These are phyloP conservation scores for Didymella lethalis DNA, from an alignment of 2,329 filamentous ascomycete species.

Conservation along the genomic window DNA sequence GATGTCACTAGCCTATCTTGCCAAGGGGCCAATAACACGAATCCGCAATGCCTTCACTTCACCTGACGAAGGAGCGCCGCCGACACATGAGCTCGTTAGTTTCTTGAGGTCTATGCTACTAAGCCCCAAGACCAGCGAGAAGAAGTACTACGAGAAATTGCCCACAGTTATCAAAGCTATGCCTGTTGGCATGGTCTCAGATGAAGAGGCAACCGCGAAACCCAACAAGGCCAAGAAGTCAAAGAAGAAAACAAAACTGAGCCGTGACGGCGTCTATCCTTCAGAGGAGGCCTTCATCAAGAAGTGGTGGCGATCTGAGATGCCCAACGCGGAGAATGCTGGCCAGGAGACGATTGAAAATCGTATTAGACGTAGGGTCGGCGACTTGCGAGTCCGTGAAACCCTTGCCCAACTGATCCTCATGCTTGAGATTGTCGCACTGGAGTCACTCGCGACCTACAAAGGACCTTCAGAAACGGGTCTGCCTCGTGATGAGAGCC, in stretches of 20 bases:
- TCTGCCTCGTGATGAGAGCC: conserved; percentile 26
- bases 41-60: conserved; percentile 74
- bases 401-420: conserved; percentile 83
- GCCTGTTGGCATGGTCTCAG: conserved; percentile 52
- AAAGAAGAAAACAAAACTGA: conserved; percentile 61
- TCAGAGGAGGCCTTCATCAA: conserved; percentile 70
- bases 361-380: conserved; percentile 68
- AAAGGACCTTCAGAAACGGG: conserved; percentile 41
- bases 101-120: conserved; percentile 76
- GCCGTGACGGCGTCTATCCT: conserved; percentile 73
- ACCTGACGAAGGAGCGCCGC: conserved; percentile 66
- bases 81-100: conserved; percentile 69
- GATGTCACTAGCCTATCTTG: conserved; percentile 83
- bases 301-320: conserved; percentile 70
- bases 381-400: conserved; percentile 74
- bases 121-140: conserved; percentile 73
- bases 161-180: conserved; percentile 69
- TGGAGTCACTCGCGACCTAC: conserved; percentile 62
- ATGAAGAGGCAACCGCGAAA: conserved; percentile 51
- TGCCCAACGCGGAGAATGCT: conserved; percentile 47
- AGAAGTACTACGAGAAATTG: conserved; percentile 78
- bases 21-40: conserved; percentile 80
- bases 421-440: conserved; percentile 76
- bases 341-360: conserved; percentile 52
- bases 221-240: conserved; percentile 50